Conservation (phyloP, 2,329 filamentous ascomycete genomes). For the Nigrospora sphaerica region DNA sequence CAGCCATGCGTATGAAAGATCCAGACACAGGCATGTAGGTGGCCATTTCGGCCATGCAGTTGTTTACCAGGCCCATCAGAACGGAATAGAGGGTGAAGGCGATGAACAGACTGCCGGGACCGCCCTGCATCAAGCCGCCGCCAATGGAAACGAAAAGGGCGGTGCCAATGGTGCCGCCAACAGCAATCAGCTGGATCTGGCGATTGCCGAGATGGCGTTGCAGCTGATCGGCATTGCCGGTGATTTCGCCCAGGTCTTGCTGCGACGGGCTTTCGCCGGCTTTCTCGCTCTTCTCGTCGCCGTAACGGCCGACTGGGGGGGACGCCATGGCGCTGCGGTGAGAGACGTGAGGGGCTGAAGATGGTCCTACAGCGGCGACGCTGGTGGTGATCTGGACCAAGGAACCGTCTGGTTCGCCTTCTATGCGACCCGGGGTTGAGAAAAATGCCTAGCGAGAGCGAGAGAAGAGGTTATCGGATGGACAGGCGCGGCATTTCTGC, state of each 20-base stretch:
- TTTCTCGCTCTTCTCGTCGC: neutral
- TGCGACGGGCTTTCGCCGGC: neutral
- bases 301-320: no score
- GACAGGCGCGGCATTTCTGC: no score
- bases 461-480: no score
- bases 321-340: no score
- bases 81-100: constrained; percentile 47
- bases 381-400: no score
- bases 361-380: no score
- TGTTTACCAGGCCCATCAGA: constrained; percentile 56
- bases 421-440: no score
- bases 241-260: constrained; percentile 1
- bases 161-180: constrained; percentile 47
- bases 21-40: constrained; percentile 55
- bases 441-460: no score
- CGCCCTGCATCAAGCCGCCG: constrained; percentile 37
- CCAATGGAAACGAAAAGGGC: constrained; percentile 53
- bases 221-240: constrained; percentile 3
- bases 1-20: constrained; percentile 57
- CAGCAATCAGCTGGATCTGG: constrained; percentile 47
- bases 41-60: constrained; percentile 59
- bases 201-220: constrained; percentile 6
- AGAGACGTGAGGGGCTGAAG: no score
- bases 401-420: no score
- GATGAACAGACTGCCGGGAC: constrained; percentile 43